These are phyloP conservation scores for Phytophthora pistaciae DNA, from an alignment of 352 stramenopile species.

Conservation along the genomic window DNA sequence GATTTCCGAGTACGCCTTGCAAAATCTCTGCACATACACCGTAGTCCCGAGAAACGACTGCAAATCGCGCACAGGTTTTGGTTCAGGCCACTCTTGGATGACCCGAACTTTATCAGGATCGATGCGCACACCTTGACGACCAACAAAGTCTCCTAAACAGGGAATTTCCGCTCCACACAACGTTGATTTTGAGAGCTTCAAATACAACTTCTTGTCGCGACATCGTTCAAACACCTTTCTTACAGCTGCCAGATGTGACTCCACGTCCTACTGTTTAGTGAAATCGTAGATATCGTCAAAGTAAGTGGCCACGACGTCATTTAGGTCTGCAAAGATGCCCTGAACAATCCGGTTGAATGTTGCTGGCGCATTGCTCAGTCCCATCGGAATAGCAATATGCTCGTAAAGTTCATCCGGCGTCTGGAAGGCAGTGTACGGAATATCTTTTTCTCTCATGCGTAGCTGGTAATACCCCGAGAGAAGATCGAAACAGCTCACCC, in stretches of 20 bases:
- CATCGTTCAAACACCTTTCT: constrained; percentile 2
- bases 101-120: constrained; percentile 4
- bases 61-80: background rate
- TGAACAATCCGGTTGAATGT: constrained; percentile 8
- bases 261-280: background rate
- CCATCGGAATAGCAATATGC: background rate
- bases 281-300: constrained; percentile 17
- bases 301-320: background rate
- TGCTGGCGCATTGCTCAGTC: constrained; percentile 1
- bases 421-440: constrained; percentile 10
- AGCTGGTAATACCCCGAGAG: constrained; percentile 12
- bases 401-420: constrained; percentile 3
- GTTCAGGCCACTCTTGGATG: background rate
- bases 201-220: background rate
- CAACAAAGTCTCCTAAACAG: constrained; percentile 12
- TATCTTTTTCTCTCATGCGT: constrained; percentile 2
- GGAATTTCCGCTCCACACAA: constrained; percentile 7
- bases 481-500: constrained; percentile 20
- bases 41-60: constrained; percentile 1
- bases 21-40: constrained; percentile 8
- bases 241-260: background rate
- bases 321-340: background rate
- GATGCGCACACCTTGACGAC: background rate
- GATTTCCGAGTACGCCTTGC: background rate
- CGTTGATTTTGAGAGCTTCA: constrained; percentile 12